Evolutionary conservation across 176 grass and related monocot genomes (phyloP).

Genomic region (Carex littledalei): DNA sequence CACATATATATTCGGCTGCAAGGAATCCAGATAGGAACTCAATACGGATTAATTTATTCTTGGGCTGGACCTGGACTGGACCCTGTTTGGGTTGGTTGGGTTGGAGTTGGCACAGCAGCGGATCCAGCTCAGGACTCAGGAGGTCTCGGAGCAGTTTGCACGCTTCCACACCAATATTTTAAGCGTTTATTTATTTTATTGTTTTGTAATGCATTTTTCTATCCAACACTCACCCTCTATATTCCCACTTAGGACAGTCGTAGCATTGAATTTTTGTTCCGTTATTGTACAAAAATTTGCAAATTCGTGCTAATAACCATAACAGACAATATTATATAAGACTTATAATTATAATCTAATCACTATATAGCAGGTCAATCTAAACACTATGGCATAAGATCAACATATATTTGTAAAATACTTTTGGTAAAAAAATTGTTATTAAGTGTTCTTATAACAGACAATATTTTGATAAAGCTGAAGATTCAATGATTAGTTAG

Average conservation of each 20-base stretch:
- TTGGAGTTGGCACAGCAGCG: constrained; percentile 1
- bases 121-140: not conserved
- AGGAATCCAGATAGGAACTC: not conserved
- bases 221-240: not conserved
- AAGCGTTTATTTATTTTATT: not conserved
- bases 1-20: not conserved
- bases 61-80: constrained; percentile 6
- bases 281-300: not conserved
- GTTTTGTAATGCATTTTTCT: not conserved
- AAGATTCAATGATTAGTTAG: too few species aligned
- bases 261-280: not conserved
- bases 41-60: not conserved
- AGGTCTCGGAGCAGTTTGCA: not conserved
- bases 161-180: constrained; percentile 1
- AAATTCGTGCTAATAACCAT: too few species aligned
- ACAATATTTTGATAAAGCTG: too few species aligned
- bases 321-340: too few species aligned
- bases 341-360: too few species aligned
- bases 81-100: not conserved
- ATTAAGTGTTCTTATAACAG: too few species aligned
- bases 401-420: too few species aligned
- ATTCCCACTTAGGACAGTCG: not conserved
- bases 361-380: not conserved
- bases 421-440: too few species aligned
- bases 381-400: not conserved